phyloP scores from a whole-genome alignment of 352 stramenopile genomes.

The Pythium chondricola region DNA sequence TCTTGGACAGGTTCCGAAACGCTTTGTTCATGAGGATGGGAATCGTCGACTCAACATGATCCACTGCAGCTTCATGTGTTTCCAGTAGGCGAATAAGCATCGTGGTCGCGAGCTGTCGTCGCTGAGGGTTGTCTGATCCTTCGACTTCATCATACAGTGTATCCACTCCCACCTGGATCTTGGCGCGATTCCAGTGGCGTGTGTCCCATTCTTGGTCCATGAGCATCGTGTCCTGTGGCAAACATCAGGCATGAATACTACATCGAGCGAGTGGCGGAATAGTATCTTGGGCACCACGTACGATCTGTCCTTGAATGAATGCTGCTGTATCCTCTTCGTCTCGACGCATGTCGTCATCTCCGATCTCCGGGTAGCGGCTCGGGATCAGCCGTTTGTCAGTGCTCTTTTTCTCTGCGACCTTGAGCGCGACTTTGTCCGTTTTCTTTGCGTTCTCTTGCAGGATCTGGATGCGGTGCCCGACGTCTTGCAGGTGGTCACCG shows the following conservation, averaged over 20 bases:
- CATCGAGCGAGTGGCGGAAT: neutral
- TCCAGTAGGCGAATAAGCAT: slow-evolving; percentile 70
- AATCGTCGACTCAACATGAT: slow-evolving; percentile 59
- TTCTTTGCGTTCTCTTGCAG: slow-evolving; percentile 39
- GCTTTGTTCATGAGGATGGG: slow-evolving; percentile 69
- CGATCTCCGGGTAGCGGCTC: slow-evolving; percentile 42
- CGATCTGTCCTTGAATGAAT: slow-evolving; percentile 41
- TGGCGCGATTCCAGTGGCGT: slow-evolving; percentile 48
- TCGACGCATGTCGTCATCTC: slow-evolving; percentile 16
- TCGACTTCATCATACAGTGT: slow-evolving; percentile 69
- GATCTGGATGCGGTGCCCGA: slow-evolving; percentile 49
- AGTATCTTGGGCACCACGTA: slow-evolving; percentile 21
- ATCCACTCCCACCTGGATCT: slow-evolving; percentile 53
- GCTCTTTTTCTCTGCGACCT: slow-evolving; percentile 16
- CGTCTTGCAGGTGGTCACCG: slow-evolving; percentile 47
- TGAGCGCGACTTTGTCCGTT: slow-evolving; percentile 22
- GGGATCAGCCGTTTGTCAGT: slow-evolving; percentile 42
- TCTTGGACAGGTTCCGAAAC: slow-evolving; percentile 56
- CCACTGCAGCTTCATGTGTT: slow-evolving; percentile 56
- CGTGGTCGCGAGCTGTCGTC: slow-evolving; percentile 47
- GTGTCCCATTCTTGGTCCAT: slow-evolving; percentile 84
- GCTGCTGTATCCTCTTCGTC: slow-evolving; percentile 21
- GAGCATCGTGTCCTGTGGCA: slow-evolving; percentile 53
- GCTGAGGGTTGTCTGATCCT: slow-evolving; percentile 25
- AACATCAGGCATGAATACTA: neutral